phyloP scores from a whole-genome alignment of 208 protist genomes.

The Porcisia hertigi region DNA sequence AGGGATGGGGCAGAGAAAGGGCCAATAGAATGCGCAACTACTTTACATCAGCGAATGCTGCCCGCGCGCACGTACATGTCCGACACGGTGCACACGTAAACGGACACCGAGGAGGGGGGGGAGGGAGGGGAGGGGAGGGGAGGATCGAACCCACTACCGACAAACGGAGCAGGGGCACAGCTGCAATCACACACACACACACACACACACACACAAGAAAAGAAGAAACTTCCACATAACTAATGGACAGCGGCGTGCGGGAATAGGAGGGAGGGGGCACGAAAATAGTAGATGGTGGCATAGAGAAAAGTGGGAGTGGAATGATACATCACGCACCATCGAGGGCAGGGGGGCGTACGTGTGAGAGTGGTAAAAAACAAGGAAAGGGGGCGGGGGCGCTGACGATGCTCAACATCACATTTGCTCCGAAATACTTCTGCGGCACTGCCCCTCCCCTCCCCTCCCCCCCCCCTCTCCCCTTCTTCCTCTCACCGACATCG shows the following conservation, averaged over 20 bases:
- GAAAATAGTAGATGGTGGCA: neutral
- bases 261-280: neutral
- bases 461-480: too few species aligned
- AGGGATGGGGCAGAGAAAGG: too few species aligned
- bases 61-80: neutral
- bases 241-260: neutral
- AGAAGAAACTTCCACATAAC: neutral
- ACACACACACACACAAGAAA: neutral
- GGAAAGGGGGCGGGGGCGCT: neutral
- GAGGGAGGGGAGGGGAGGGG: neutral
- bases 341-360: neutral
- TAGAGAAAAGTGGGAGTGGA: neutral
- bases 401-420: neutral
- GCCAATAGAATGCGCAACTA: too few species aligned
- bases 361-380: conserved; percentile 1
- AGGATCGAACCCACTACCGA: neutral
- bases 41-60: neutral
- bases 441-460: too few species aligned
- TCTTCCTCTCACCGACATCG: neutral
- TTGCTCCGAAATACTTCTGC: too few species aligned
- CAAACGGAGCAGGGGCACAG: neutral
- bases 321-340: neutral
- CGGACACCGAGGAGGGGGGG: neutral
- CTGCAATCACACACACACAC: conserved; percentile 1
- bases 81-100: too few species aligned